These are phyloP conservation scores for Phlyctochytrium arcticum DNA, from an alignment of 192 early-diverging fungal species.

Conservation along the genomic window DNA sequence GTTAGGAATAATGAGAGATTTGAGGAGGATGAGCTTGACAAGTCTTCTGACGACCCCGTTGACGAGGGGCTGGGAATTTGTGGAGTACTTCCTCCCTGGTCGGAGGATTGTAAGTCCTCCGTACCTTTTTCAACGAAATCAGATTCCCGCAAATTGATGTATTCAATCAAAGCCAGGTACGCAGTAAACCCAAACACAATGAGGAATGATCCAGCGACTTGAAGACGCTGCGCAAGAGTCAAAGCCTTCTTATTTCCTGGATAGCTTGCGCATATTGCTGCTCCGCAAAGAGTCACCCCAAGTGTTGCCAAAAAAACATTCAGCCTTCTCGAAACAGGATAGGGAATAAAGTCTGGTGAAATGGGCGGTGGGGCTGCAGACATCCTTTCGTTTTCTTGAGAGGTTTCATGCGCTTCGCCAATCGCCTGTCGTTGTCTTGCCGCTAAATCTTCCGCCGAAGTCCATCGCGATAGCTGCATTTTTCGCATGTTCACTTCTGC, in stretches of 20 bases:
- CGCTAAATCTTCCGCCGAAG: neutral
- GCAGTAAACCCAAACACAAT: neutral
- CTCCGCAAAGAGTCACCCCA: neutral
- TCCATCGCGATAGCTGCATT: neutral
- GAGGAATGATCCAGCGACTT: neutral
- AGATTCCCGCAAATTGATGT: neutral
- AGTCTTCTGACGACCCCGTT: neutral
- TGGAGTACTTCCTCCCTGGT: no score
- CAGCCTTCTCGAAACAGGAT: neutral
- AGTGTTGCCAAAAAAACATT: neutral
- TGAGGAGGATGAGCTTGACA: neutral
- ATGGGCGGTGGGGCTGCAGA: neutral
- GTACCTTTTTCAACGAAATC: neutral
- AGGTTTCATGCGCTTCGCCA: neutral
- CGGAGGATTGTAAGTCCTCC: neutral
- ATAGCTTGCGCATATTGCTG: neutral
- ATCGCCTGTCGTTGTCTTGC: no score
- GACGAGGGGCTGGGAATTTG: neutral
- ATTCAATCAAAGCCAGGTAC: neutral
- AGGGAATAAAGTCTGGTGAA: neutral
- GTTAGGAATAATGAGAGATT: neutral
- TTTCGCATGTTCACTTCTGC: neutral
- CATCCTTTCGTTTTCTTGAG: neutral
- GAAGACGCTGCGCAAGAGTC: neutral
- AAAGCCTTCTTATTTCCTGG: neutral